These are phyloP conservation scores for Gossypium anomalum DNA, from an alignment of 345 rosid genomes.

Conservation along the genomic window DNA sequence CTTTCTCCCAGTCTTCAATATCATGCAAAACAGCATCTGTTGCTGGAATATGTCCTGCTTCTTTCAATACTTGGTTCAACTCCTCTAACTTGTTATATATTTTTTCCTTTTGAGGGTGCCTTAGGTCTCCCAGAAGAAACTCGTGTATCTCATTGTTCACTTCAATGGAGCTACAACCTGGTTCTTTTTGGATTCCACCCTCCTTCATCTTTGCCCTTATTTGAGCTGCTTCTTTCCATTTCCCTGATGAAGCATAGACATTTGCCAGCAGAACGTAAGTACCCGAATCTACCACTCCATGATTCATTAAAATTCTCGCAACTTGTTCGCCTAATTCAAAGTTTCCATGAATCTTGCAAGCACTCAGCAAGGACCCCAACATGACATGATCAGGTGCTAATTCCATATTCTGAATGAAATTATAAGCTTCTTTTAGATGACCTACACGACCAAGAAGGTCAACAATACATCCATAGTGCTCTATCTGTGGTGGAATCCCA, in stretches of 20 bases:
- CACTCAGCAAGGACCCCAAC: conserved; percentile 58
- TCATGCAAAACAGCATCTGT: conserved; percentile 33
- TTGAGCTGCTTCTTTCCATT: conserved; percentile 52
- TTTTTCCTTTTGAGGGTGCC: conserved; percentile 46
- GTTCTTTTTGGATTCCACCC: conserved; percentile 52
- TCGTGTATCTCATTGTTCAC: conserved; percentile 50
- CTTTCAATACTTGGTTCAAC: conserved; percentile 32
- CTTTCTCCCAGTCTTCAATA: conserved; percentile 35
- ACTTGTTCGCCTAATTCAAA: conserved; percentile 41
- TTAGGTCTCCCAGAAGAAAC: conserved; percentile 46
- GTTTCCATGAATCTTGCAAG: conserved; percentile 57
- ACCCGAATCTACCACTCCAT: conserved; percentile 47
- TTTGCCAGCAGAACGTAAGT: conserved; percentile 49
- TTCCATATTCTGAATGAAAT: conserved; percentile 37
- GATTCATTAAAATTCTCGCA: conserved; percentile 35
- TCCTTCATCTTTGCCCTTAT: conserved; percentile 53
- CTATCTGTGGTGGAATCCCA: conserved; percentile 43
- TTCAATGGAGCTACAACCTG: conserved; percentile 64
- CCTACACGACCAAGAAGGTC: conserved; percentile 64
- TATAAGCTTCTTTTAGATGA: conserved; percentile 42
- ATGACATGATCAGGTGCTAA: conserved; percentile 51
- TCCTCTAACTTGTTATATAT: conserved; percentile 54
- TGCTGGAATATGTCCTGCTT: conserved; percentile 36
- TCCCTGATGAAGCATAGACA: conserved; percentile 48
- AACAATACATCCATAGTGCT: conserved; percentile 64